Evolutionary conservation across 2,329 filamentous ascomycete species (phyloP).

Genomic region (Apiospora marii): DNA sequence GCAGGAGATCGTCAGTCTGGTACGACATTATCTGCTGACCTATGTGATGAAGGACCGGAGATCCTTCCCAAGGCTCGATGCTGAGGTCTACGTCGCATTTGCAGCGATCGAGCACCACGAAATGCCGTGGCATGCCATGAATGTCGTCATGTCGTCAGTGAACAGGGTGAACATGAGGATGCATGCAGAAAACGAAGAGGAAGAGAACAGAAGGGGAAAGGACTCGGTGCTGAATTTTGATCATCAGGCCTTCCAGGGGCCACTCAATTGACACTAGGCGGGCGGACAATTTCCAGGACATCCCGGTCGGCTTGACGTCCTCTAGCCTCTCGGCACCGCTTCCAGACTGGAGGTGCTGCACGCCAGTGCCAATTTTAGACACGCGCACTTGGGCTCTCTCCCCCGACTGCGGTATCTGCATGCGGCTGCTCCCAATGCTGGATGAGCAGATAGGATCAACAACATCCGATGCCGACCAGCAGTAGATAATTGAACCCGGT

Average conservation of each 20-base stretch:
- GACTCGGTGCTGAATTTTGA: slow-evolving; percentile 7
- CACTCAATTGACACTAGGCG: slow-evolving; percentile 18
- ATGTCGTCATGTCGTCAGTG: slow-evolving; percentile 7
- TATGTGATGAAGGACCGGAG: neutral
- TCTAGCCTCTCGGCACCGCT: slow-evolving; percentile 20
- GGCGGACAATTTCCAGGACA: slow-evolving; percentile 14
- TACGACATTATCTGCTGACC: neutral
- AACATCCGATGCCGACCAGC: neutral
- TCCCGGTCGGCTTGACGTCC: slow-evolving; percentile 4
- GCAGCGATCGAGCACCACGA: neutral
- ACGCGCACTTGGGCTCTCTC: neutral
- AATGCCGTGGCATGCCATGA: neutral
- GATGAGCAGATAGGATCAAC: neutral
- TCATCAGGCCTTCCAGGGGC: slow-evolving; percentile 14
- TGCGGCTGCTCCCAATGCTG: neutral
- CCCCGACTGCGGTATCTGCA: slow-evolving; percentile 17
- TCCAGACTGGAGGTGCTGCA: slow-evolving; percentile 17
- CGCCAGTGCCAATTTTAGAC: slow-evolving; percentile 13
- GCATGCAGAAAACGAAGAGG: slow-evolving; percentile 1
- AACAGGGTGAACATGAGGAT: neutral
- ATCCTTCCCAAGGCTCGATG: neutral
- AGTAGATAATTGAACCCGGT: neutral
- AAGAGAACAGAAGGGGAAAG: neutral
- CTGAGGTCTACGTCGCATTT: neutral
- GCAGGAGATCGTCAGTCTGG: neutral